A percentile compares a stretch with the other conserved stretches of the same genome.
These are phyloP conservation scores for Ciborinia camelliae DNA, from an alignment of 2,329 filamentous ascomycete genomes.

Conservation along the genomic window DNA sequence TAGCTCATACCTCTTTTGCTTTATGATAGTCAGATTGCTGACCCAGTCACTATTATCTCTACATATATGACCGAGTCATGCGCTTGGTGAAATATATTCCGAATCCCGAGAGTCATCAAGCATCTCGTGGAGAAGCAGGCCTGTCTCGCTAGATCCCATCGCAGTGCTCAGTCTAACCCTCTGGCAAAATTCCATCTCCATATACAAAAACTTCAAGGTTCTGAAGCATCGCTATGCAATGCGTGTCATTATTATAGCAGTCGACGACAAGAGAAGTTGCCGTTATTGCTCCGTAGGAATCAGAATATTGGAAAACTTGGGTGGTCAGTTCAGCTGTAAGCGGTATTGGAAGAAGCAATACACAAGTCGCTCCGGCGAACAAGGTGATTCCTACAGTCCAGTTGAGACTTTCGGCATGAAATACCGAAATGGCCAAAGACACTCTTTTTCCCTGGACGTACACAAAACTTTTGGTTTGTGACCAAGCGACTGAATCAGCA, in stretches of 20 bases:
- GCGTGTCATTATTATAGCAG: constrained; percentile 12
- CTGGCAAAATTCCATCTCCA: constrained; percentile 7
- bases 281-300: constrained; percentile 2
- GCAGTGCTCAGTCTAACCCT: constrained; percentile 8
- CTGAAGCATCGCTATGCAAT: constrained; percentile 5
- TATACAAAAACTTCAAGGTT: constrained; percentile 8
- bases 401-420: constrained; percentile 15
- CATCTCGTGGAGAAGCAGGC: neutral
- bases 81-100: constrained; percentile 8
- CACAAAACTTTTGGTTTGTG: constrained; percentile 10
- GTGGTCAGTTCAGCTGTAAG: constrained; percentile 8
- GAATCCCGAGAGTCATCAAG: constrained; percentile 13
- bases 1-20: neutral
- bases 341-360: constrained; percentile 1
- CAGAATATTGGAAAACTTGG: neutral
- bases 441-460: constrained; percentile 8
- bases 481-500: neutral
- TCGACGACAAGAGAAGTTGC: constrained; percentile 1
- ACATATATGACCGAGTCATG: constrained; percentile 5
- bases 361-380: constrained; percentile 9
- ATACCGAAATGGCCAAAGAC: constrained; percentile 7
- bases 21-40: neutral
- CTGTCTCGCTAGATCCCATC: constrained; percentile 16
- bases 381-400: constrained; percentile 6
- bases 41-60: neutral